Evolutionary conservation across 1,284 basidiomycete species (phyloP).

Genomic region (Hypsizygus ulmarius): DNA sequence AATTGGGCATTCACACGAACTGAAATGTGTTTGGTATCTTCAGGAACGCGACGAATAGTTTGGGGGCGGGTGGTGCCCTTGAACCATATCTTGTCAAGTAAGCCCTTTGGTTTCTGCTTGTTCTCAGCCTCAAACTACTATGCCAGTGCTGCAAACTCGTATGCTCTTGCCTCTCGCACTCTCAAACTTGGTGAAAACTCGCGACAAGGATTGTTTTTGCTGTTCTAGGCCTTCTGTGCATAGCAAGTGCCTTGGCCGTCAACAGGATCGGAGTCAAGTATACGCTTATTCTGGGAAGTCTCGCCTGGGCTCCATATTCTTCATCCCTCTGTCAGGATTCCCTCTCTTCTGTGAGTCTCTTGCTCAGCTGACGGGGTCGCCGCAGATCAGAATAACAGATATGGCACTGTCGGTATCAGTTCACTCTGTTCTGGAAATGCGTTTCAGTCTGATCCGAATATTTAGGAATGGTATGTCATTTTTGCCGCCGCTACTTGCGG

Average conservation of each 20-base stretch:
- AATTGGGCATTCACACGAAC: not conserved
- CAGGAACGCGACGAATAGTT: conserved; percentile 21
- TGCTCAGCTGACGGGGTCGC: not conserved
- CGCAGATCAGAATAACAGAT: conserved; percentile 21
- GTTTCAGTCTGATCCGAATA: not conserved
- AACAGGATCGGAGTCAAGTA: conserved; percentile 20
- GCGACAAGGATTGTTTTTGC: conserved; percentile 19
- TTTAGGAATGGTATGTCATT: conserved; percentile 18
- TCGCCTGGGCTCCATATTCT: conserved; percentile 21
- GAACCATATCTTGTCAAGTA: conserved; percentile 21
- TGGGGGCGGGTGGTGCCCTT: conserved; percentile 20
- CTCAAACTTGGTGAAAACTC: not conserved
- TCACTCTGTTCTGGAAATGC: not conserved
- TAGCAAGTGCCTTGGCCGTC: conserved; percentile 18
- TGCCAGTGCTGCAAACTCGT: conserved; percentile 19
- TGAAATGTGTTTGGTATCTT: not conserved
- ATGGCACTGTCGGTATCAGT: conserved; percentile 16
- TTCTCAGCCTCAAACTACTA: not conserved
- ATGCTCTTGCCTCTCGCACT: not conserved
- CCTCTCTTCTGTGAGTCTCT: not conserved
- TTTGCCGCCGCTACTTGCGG: conserved; percentile 18
- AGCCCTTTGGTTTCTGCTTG: not conserved
- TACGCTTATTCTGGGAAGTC: conserved; percentile 20
- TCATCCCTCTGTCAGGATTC: conserved; percentile 15
- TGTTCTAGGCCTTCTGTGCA: conserved; percentile 21